Evolutionary conservation across 768 basidiomycete species (phyloP), one percentile per base, ranked within the genome.

Genomic region (Nidularia pulvinata): DNA sequence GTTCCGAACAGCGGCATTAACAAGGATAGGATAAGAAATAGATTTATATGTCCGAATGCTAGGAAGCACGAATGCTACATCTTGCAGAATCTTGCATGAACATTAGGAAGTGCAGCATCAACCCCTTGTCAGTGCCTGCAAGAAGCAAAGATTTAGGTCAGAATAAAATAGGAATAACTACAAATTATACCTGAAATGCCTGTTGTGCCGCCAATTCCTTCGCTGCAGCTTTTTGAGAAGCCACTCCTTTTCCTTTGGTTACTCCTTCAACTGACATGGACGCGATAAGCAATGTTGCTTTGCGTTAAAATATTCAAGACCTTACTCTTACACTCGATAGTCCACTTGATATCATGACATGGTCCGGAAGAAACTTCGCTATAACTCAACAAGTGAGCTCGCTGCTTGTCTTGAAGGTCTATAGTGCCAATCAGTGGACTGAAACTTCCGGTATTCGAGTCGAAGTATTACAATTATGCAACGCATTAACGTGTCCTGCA

Each of bases 301-400:
- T 39, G 10, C 16, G 10, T 10, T 2, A 10, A 16, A 39, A 22
- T 25, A 32, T 9, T 13, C 42, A 22, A 22, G n/a, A 45, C 51
- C 81, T 59, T 58, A 86, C 86, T 71, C 69, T 82, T 85, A 66
- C 83, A 87, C 19, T 74, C 64, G n/a, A 73, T 65, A 7, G 73
- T 81, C 86, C 86, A 89, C 19, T 61, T 52, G 33, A 70, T 58
- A 9, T 69, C 66, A 58, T 80, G 64, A 7, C 74, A 54, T 0
- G 72, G 78, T 1, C 86, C 85, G 4, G 67, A 57, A 1, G 43
- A 57, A 1, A 57, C 61, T 47, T 80, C 77, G 11, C 50, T 65
- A 69, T 71, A 87, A 44, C 66, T 74, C 49, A 86, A 46, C 4
- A 70, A 55, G 46, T 72, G 60, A 5, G 43, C 35, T 34, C 56